phyloP scores from a whole-genome alignment of 164 flowering plant species.

The Houttuynia cordata region DNA sequence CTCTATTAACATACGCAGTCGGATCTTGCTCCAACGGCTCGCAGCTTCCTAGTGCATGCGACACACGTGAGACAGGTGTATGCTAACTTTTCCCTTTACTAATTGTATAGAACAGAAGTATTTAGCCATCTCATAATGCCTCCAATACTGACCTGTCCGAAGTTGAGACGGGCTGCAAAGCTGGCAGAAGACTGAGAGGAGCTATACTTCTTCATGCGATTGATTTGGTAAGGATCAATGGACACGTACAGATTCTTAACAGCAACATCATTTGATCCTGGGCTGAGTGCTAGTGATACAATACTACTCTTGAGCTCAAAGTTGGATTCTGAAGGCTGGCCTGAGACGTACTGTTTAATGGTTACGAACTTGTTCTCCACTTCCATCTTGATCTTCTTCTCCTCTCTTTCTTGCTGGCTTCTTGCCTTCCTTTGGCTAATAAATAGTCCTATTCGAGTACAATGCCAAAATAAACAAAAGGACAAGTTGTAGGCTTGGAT shows the following conservation, averaged over 20 bases:
- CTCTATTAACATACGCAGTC: too few relatives aligned
- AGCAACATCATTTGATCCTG: conserved; percentile 26
- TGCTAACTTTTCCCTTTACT: too few relatives aligned
- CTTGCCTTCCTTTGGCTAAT: too few relatives aligned
- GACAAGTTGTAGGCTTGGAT: too few relatives aligned
- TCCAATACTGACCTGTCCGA: conserved; percentile 32
- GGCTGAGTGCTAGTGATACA: conserved; percentile 11
- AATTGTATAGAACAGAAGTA: too few relatives aligned
- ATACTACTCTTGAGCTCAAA: conserved; percentile 31
- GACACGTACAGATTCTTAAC: conserved; percentile 57
- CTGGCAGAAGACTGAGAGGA: conserved; percentile 29
- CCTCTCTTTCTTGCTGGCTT: neutral
- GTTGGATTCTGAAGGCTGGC: conserved; percentile 36
- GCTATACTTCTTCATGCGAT: conserved; percentile 53
- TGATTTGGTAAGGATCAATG: conserved; percentile 69
- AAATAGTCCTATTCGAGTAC: too few relatives aligned
- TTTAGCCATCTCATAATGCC: neutral
- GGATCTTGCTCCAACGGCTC: too few relatives aligned
- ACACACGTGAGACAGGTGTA: too few relatives aligned
- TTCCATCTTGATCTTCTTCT: conserved; percentile 23
- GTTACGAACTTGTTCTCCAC: conserved; percentile 36
- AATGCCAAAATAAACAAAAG: too few relatives aligned
- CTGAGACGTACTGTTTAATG: conserved; percentile 31
- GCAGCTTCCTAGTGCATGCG: too few relatives aligned
- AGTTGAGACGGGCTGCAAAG: conserved; percentile 18